A percentile compares a stretch with the other conserved stretches of the same genome.
These are phyloP conservation scores for Hymenoscyphus albidus DNA, from an alignment of 2,329 filamentous ascomycete species.

Conservation along the genomic window DNA sequence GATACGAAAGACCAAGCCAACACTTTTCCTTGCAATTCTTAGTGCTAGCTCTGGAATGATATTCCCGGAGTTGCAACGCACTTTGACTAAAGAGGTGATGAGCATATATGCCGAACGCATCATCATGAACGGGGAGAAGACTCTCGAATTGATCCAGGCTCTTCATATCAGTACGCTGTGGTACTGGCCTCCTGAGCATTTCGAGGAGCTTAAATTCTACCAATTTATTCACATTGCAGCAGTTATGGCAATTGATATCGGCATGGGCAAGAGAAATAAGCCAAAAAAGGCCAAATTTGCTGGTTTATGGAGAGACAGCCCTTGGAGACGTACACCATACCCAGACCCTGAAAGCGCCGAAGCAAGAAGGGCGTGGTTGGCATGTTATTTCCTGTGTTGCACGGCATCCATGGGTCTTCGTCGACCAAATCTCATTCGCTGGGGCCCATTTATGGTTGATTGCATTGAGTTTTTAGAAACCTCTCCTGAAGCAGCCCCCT, in stretches of 20 bases:
- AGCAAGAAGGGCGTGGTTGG: slow-evolving; percentile 35
- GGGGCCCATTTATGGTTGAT: slow-evolving; percentile 42
- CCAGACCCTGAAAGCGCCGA: slow-evolving; percentile 35
- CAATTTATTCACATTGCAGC: slow-evolving; percentile 50
- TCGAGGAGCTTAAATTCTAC: slow-evolving; percentile 46
- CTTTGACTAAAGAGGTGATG: slow-evolving; percentile 46
- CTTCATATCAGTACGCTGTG: slow-evolving; percentile 46
- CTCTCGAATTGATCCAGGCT: slow-evolving; percentile 48
- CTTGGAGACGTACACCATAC: slow-evolving; percentile 40
- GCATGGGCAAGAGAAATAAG: slow-evolving; percentile 35
- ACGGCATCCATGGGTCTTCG: slow-evolving; percentile 43
- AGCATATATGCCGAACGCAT: slow-evolving; percentile 45
- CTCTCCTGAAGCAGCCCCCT: slow-evolving; percentile 38
- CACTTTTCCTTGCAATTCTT: slow-evolving; percentile 68
- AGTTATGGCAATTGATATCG: slow-evolving; percentile 44
- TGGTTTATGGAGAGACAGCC: slow-evolving; percentile 39
- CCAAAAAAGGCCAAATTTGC: slow-evolving; percentile 37
- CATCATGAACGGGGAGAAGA: slow-evolving; percentile 47
- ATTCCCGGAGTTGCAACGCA: slow-evolving; percentile 40
- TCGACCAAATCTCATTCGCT: slow-evolving; percentile 43
- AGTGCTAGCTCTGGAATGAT: slow-evolving; percentile 56
- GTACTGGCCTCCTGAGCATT: slow-evolving; percentile 47
- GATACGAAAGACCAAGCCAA: slow-evolving; percentile 56
- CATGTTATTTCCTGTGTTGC: slow-evolving; percentile 37
- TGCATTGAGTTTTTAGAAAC: slow-evolving; percentile 42